Evolutionary conservation across 1,139 yeast species (phyloP), one percentile per base, ranked within the genome.

Genomic region (Kurtzmaniella quercitrusa): DNA sequence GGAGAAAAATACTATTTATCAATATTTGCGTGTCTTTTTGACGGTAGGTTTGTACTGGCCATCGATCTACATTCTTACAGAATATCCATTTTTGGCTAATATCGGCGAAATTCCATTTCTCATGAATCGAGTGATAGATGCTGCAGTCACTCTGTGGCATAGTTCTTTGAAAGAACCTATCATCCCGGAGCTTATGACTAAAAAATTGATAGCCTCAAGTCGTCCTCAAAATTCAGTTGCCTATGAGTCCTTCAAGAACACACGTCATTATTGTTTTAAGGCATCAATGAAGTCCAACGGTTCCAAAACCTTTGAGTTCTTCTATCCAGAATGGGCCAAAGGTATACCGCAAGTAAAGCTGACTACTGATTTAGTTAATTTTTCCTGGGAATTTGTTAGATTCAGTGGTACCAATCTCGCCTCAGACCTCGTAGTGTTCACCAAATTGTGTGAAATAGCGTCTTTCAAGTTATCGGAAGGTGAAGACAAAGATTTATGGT

Each of bases 41-140:
- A 63, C 78, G 0, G 76, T 74, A 46, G 94, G 95, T 0, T 64
- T 84, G 38, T 70, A 82, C 40, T 70, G 79, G 60, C 89, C 93
- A 1, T 68, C 88, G 0, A 50, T 86, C 5, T 80, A 64, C 51
- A 68, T 88, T 3, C 64, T 89, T 5, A 65, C 80, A 2, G 73
- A 74, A 46, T 79, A 78, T 53, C 95, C 96, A 6, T 78, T 70
- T 47, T 60, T 88, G 39, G 78, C 84, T 1, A 66, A 74, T 38
- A 66, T 84, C 1, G 82, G 80, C 48, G 80, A 74, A 11, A 59
- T 83, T 7, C 68, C 79, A 0, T 65, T 61, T n/a, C 60, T 78
- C 26, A 62, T 86, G 23, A 68, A 64, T 49, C 56, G 83, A 38
- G 47, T 84, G n/a, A 66, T 81, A 43, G 74, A 74, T 16, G 58